Evolutionary conservation across 148 eudicot species (phyloP).

Genomic region (Amaranthus palmeri): DNA sequence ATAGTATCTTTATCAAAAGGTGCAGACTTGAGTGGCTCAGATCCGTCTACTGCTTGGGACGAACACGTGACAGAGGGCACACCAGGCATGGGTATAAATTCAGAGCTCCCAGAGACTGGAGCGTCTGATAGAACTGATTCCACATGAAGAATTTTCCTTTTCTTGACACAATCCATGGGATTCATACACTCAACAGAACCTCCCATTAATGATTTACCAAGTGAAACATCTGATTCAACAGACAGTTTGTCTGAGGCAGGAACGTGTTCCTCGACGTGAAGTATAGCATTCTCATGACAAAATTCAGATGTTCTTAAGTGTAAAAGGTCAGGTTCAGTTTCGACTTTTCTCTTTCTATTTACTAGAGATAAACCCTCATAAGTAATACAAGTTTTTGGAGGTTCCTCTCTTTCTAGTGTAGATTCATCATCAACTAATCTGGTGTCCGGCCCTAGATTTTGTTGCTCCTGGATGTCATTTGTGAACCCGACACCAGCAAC

Average conservation of each 20-base stretch:
- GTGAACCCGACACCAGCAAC: slow-evolving; percentile 11
- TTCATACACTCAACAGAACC: slow-evolving; percentile 17
- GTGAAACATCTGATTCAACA: slow-evolving; percentile 9
- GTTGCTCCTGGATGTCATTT: slow-evolving; percentile 26
- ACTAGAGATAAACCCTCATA: slow-evolving; percentile 19
- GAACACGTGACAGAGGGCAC: slow-evolving; percentile 12
- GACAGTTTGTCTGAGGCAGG: slow-evolving; percentile 20
- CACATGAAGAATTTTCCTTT: slow-evolving; percentile 29
- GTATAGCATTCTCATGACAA: slow-evolving; percentile 15
- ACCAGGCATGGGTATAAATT: slow-evolving; percentile 15
- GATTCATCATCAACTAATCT: slow-evolving; percentile 16
- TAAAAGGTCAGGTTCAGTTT: slow-evolving; percentile 18
- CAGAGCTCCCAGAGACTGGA: slow-evolving; percentile 25
- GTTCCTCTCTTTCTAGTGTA: slow-evolving; percentile 19
- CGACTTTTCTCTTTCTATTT: slow-evolving; percentile 39
- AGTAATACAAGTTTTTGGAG: slow-evolving; percentile 16
- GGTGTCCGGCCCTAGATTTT: slow-evolving; percentile 20
- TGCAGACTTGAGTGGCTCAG: slow-evolving; percentile 8
- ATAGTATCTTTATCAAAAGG: slow-evolving; percentile 12
- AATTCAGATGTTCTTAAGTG: slow-evolving; percentile 19
- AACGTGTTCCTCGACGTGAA: slow-evolving; percentile 21
- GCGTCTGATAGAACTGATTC: slow-evolving; percentile 25
- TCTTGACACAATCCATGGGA: slow-evolving; percentile 28
- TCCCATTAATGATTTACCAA: slow-evolving; percentile 11
- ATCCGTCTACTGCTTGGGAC: slow-evolving; percentile 17